These are phyloP conservation scores for Chamaecrista fasciculata DNA, from an alignment of 306 rosid genomes.

Conservation along the genomic window DNA sequence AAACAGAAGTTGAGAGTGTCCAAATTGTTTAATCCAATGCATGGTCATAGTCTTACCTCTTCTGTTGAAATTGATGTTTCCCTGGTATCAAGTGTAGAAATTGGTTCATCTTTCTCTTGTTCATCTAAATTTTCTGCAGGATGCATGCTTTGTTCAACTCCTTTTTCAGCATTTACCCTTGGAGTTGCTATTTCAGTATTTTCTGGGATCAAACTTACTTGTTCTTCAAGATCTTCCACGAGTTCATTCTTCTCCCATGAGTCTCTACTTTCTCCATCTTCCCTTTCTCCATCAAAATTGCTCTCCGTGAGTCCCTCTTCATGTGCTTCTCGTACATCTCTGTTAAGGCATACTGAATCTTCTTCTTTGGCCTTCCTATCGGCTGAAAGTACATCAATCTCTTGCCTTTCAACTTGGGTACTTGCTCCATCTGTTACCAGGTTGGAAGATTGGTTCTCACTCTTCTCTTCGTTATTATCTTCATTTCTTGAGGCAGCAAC, in stretches of 20 bases:
- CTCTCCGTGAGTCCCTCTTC: slow-evolving; percentile 15
- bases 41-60: slow-evolving; percentile 20
- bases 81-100: not conserved
- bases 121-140: not conserved
- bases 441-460: slow-evolving; percentile 7
- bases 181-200: slow-evolving; percentile 3
- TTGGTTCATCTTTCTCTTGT: not conserved
- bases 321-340: slow-evolving; percentile 6
- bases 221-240: slow-evolving; percentile 12
- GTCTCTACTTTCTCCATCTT: slow-evolving; percentile 1
- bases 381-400: slow-evolving; percentile 5
- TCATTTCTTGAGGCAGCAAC: not conserved
- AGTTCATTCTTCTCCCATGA: slow-evolving; percentile 29
- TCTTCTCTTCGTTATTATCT: slow-evolving; percentile 7
- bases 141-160: not conserved
- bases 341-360: slow-evolving; percentile 6
- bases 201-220: slow-evolving; percentile 9
- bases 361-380: slow-evolving; percentile 16
- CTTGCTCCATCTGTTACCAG: slow-evolving; percentile 5
- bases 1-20: not conserved
- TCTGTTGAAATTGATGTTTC: slow-evolving; percentile 15
- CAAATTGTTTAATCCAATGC: not conserved
- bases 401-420: not conserved
- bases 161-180: not conserved
- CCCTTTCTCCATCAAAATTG: not conserved